These are phyloP conservation scores for Umbellularia californica DNA, from an alignment of 164 flowering plant genomes.

Conservation along the genomic window DNA sequence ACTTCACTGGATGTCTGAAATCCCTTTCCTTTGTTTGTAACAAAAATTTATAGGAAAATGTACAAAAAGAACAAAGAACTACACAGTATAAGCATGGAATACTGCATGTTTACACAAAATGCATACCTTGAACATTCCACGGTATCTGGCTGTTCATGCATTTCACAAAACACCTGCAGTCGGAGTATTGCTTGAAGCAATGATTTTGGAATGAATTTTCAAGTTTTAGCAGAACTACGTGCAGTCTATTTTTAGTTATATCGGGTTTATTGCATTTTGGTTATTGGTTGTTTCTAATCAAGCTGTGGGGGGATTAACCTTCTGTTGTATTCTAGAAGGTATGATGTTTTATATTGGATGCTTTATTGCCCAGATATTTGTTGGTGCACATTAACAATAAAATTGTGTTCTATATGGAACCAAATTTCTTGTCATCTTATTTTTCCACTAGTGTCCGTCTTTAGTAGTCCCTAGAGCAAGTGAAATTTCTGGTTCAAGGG, in stretches of 20 bases:
- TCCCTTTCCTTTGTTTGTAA: neutral
- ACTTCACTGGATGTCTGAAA: neutral
- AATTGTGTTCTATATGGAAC: too few species aligned
- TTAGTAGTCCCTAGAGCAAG: too few species aligned
- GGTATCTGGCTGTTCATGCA: neutral
- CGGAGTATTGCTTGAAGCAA: neutral
- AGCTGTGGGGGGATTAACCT: neutral
- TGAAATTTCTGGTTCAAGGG: too few species aligned
- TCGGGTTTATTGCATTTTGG: neutral
- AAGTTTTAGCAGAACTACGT: neutral
- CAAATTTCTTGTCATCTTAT: too few species aligned
- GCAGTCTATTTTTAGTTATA: neutral
- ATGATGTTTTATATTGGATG: too few species aligned
- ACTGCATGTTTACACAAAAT: too few species aligned
- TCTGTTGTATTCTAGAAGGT: too few species aligned
- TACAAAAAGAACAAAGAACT: too few species aligned
- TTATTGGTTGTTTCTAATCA: neutral
- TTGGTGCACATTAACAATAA: too few species aligned
- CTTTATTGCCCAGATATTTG: too few species aligned
- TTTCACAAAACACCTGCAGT: neutral
- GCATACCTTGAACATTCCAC: neutral
- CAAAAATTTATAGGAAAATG: neutral
- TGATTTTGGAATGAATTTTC: neutral
- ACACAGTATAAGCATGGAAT: too few species aligned
- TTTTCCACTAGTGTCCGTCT: too few species aligned